Evolutionary conservation across 768 basidiomycete genomes (phyloP).

Genomic region (Auriscalpium vulgare): DNA sequence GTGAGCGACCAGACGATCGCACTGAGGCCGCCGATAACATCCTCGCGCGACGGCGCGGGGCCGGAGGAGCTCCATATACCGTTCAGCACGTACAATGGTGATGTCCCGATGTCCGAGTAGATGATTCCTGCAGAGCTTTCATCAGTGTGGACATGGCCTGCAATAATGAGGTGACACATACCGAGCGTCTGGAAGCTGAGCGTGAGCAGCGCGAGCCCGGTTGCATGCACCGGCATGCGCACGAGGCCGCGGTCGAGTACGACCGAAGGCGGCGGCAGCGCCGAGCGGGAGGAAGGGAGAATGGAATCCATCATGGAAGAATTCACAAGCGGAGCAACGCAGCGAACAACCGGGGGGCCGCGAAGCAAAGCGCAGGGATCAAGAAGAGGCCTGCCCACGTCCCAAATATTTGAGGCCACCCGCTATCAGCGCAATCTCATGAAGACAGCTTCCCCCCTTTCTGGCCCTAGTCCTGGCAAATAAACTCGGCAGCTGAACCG

Average conservation of each 20-base stretch:
- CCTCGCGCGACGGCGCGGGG: constrained; percentile 43
- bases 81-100: constrained; percentile 57
- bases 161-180: neutral
- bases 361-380: neutral
- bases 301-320: too few species aligned
- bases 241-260: too few species aligned
- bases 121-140: constrained; percentile 26
- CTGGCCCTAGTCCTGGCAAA: neutral
- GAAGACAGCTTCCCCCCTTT: neutral
- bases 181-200: constrained; percentile 27
- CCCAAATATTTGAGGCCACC: neutral
- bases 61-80: constrained; percentile 50
- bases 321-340: too few species aligned
- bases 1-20: constrained; percentile 62
- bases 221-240: neutral
- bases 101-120: constrained; percentile 44
- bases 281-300: too few species aligned
- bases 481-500: too few species aligned
- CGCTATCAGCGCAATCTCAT: neutral
- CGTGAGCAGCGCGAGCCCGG: constrained; percentile 16
- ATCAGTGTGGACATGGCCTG: neutral
- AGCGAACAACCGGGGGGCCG: too few species aligned
- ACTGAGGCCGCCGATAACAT: constrained; percentile 54
- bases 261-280: too few species aligned
- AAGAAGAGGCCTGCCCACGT: too few species aligned